Percentiles rank a stretch among this genome's conserved stretches.
phyloP scores from a whole-genome alignment of 164 flowering plant species.

The Chimonanthus salicifolius region DNA sequence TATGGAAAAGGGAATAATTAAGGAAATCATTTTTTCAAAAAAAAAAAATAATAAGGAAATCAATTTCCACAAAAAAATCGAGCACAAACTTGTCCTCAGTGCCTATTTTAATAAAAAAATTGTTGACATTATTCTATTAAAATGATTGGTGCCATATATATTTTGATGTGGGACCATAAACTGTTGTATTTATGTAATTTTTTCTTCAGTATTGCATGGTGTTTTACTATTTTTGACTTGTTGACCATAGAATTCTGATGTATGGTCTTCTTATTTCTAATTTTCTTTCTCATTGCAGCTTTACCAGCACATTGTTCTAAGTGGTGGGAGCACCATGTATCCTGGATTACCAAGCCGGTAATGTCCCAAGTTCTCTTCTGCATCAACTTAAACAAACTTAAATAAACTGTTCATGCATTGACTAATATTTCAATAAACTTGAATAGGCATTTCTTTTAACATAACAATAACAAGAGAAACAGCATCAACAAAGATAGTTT shows the following conservation, averaged over 20 bases:
- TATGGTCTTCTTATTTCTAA: not conserved
- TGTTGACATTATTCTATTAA: too few species aligned
- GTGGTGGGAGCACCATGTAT: slow-evolving; percentile 99
- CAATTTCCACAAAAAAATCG: too few species aligned
- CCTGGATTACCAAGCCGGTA: slow-evolving; percentile 99
- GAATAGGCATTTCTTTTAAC: too few species aligned
- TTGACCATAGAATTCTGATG: not conserved
- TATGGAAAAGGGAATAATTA: too few species aligned
- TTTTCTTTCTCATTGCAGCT: slow-evolving; percentile 54
- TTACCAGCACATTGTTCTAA: slow-evolving; percentile 94
- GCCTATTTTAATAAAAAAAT: too few species aligned
- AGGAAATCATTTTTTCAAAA: too few species aligned
- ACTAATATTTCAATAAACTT: too few species aligned
- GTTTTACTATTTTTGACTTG: not conserved
- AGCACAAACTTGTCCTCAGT: too few species aligned
- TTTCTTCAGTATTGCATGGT: not conserved
- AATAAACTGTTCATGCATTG: too few species aligned
- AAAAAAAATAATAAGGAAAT: too few species aligned
- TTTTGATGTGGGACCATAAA: not conserved
- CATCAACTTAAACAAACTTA: not conserved
- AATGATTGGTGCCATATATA: not conserved
- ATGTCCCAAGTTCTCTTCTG: slow-evolving; percentile 15
- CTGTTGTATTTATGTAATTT: not conserved
- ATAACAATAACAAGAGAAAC: too few species aligned
- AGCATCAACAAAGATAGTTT: too few species aligned